These are phyloP conservation scores for Sarocladium kiliense DNA, from an alignment of 2,329 filamentous ascomycete species.

Conservation along the genomic window DNA sequence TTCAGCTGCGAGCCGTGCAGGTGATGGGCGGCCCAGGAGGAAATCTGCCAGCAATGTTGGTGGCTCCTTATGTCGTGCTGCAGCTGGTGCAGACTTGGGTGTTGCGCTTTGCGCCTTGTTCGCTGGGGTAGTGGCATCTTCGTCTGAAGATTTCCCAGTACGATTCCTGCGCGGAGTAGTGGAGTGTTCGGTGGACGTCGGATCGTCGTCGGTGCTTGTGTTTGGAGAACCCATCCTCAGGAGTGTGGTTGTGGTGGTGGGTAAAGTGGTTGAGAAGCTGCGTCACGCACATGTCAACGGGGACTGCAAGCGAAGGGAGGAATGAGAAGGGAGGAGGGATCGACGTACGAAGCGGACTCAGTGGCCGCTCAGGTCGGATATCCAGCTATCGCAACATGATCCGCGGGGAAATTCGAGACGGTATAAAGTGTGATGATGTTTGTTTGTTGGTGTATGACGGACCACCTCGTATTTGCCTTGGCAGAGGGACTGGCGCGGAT, in stretches of 20 bases:
- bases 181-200: slow-evolving; percentile 12
- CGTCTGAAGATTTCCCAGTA: slow-evolving; percentile 4
- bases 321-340: neutral
- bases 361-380: neutral
- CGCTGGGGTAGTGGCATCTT: slow-evolving; percentile 14
- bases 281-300: slow-evolving; percentile 5
- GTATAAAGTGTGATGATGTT: neutral
- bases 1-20: slow-evolving; percentile 48
- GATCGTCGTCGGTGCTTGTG: slow-evolving; percentile 14
- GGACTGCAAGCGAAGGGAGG: neutral
- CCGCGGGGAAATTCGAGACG: neutral
- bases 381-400: slow-evolving; percentile 7
- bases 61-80: slow-evolving; percentile 22
- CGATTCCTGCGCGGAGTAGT: neutral
- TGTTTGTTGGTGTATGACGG: neutral
- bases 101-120: slow-evolving; percentile 18
- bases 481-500: too few species aligned
- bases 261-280: neutral
- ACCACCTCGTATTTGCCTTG: too few species aligned
- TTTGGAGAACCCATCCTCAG: neutral
- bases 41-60: slow-evolving; percentile 52
- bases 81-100: slow-evolving; percentile 39
- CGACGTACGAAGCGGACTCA: slow-evolving; percentile 6
- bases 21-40: slow-evolving; percentile 50
- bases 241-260: neutral